Conservation (phyloP, 805 yeast species). For the Schwanniomyces polymorphus region DNA sequence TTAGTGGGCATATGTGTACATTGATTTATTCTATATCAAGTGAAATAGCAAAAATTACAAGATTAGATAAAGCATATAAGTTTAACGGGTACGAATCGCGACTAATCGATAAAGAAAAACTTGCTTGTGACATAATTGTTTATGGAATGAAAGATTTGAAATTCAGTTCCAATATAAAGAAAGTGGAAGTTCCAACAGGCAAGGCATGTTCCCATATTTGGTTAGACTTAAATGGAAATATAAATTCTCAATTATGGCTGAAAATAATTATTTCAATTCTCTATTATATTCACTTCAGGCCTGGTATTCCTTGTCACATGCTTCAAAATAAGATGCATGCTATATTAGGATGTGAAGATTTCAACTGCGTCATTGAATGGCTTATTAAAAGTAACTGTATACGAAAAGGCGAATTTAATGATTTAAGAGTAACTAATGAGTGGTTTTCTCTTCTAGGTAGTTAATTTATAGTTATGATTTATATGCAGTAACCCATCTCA, state of each 20-base stretch:
- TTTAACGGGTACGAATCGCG: constrained; percentile 74
- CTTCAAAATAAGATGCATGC: constrained; percentile 26
- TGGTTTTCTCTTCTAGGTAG: constrained; percentile 48
- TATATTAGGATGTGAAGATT: constrained; percentile 30
- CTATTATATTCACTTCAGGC: constrained; percentile 33
- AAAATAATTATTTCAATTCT: constrained; percentile 48
- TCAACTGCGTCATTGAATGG: constrained; percentile 32
- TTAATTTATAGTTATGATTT: constrained; percentile 2
- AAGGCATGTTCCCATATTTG: constrained; percentile 67
- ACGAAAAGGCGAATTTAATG: constrained; percentile 28
- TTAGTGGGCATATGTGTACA: constrained; percentile 63
- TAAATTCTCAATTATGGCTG: constrained; percentile 63
- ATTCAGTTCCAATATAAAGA: neutral
- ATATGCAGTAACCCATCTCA: constrained; percentile 1
- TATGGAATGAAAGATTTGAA: constrained; percentile 16
- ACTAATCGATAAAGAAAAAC: constrained; percentile 63
- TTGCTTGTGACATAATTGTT: constrained; percentile 62
- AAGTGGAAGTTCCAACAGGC: constrained; percentile 54
- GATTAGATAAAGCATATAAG: constrained; percentile 56
- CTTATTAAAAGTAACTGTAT: constrained; percentile 42
- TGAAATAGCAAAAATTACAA: constrained; percentile 39
- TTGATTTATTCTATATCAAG: constrained; percentile 55
- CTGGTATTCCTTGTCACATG: constrained; percentile 28
- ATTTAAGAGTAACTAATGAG: constrained; percentile 42
- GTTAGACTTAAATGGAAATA: constrained; percentile 64